Conservation (phyloP, 129 eudicot genomes). For the Rutidosis leptorrhynchoides region DNA sequence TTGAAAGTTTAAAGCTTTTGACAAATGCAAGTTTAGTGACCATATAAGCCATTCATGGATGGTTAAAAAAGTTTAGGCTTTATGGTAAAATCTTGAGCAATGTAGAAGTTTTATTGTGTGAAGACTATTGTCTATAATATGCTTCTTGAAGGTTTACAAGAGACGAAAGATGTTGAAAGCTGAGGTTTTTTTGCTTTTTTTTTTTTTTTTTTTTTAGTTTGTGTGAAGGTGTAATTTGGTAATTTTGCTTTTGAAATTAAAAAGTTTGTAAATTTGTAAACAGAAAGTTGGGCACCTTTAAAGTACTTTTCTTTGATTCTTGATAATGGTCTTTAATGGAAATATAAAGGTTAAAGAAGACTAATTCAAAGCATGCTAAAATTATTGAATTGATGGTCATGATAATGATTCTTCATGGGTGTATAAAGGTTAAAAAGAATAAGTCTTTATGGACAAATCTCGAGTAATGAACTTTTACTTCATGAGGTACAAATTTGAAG, state of each 20-base stretch:
- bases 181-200: too few relatives aligned
- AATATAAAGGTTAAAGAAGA: background rate
- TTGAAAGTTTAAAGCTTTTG: conserved; percentile 13
- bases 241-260: conserved; percentile 1
- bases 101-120: conserved; percentile 5
- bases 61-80: conserved; percentile 1
- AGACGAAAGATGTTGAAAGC: conserved; percentile 11
- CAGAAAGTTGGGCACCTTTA: conserved; percentile 12
- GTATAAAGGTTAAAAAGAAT: conserved; percentile 13
- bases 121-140: background rate
- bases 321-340: conserved; percentile 11
- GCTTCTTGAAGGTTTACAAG: conserved; percentile 8
- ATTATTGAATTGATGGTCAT: background rate
- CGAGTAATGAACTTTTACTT: background rate
- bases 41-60: conserved; percentile 5
- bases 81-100: conserved; percentile 14
- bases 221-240: conserved; percentile 20
- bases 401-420: conserved; percentile 19
- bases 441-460: conserved; percentile 1
- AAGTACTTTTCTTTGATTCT: conserved; percentile 6
- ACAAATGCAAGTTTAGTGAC: conserved; percentile 4
- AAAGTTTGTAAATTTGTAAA: conserved; percentile 24
- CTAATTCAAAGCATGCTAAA: background rate
- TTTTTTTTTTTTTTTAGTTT: background rate
- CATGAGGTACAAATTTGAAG: conserved; percentile 10